Evolutionary conservation across 2,329 filamentous ascomycete species (phyloP).

Genomic region (Fusarium goolgardi): DNA sequence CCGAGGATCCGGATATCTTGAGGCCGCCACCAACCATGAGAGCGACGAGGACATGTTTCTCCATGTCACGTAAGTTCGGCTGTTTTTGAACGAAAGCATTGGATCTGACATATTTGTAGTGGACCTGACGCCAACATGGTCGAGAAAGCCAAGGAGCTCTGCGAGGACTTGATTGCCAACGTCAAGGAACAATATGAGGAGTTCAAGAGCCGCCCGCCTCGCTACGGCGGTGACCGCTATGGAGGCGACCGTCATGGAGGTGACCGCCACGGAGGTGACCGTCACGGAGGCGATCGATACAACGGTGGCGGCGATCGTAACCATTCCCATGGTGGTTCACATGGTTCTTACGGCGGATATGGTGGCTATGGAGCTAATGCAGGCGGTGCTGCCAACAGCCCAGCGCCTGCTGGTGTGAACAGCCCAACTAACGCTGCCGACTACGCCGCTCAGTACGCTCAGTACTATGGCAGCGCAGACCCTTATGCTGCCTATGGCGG

Average conservation of each 20-base stretch:
- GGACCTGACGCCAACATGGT: conserved; percentile 91
- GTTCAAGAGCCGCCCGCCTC: conserved; percentile 85
- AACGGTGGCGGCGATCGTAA: conserved; percentile 53
- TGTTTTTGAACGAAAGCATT: too few species aligned
- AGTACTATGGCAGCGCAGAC: conserved; percentile 81
- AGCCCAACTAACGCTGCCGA: conserved; percentile 58
- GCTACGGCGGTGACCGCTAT: conserved; percentile 58
- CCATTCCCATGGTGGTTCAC: conserved; percentile 43
- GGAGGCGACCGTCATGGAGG: conserved; percentile 59
- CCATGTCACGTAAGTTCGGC: conserved; percentile 81
- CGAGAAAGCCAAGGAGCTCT: conserved; percentile 86
- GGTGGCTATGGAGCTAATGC: conserved; percentile 48
- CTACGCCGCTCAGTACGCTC: conserved; percentile 84
- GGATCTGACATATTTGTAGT: conserved; percentile 61
- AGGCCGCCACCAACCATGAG: conserved; percentile 86
- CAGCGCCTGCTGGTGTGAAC: conserved; percentile 49
- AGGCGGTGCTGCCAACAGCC: conserved; percentile 52
- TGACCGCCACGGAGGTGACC: conserved; percentile 60
- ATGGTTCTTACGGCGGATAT: conserved; percentile 46
- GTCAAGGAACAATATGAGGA: conserved; percentile 91
- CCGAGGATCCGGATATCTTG: conserved; percentile 92
- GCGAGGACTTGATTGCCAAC: conserved; percentile 85
- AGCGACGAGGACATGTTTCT: conserved; percentile 97
- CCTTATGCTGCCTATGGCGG: conserved; percentile 93
- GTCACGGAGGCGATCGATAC: conserved; percentile 58